These are phyloP conservation scores for Clonostachys rosea DNA, from an alignment of 2,329 filamentous ascomycete species.

Conservation along the genomic window DNA sequence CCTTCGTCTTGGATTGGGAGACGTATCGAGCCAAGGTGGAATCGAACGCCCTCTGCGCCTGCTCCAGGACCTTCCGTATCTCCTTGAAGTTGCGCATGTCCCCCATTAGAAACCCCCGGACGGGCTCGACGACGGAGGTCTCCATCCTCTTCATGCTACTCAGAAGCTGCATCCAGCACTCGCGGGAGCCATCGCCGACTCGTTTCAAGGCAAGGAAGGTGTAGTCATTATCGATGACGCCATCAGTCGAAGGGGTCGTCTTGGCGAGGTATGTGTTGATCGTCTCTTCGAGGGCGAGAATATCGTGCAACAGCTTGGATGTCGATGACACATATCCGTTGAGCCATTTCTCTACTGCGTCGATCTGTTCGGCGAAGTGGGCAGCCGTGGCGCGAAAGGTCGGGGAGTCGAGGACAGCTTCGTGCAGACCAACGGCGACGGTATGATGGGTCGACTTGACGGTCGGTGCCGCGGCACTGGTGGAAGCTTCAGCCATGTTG, in stretches of 20 bases:
- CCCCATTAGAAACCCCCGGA: constrained; percentile 69
- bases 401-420: constrained; percentile 93
- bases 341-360: constrained; percentile 89
- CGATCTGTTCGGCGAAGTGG: constrained; percentile 89
- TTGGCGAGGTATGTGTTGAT: constrained; percentile 74
- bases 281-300: constrained; percentile 71
- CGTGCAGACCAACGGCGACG: constrained; percentile 80
- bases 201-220: constrained; percentile 81
- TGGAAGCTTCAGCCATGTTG: constrained; percentile 11
- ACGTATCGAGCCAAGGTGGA: constrained; percentile 76
- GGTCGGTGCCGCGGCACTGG: constrained; percentile 4
- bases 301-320: constrained; percentile 52
- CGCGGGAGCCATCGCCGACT: constrained; percentile 78
- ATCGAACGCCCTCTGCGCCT: constrained; percentile 81
- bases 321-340: constrained; percentile 53
- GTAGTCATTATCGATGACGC: constrained; percentile 91
- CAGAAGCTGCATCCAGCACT: constrained; percentile 80
- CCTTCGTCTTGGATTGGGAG: constrained; percentile 85
- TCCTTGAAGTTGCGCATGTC: constrained; percentile 89
- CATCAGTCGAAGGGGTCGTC: constrained; percentile 74
- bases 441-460: constrained; percentile 23
- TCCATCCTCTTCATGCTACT: constrained; percentile 75
- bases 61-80: constrained; percentile 68
- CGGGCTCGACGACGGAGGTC: constrained; percentile 71
- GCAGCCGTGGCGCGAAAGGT: constrained; percentile 84